phyloP scores from a whole-genome alignment of 345 rosid species.

The Streptanthus diversifolius region DNA sequence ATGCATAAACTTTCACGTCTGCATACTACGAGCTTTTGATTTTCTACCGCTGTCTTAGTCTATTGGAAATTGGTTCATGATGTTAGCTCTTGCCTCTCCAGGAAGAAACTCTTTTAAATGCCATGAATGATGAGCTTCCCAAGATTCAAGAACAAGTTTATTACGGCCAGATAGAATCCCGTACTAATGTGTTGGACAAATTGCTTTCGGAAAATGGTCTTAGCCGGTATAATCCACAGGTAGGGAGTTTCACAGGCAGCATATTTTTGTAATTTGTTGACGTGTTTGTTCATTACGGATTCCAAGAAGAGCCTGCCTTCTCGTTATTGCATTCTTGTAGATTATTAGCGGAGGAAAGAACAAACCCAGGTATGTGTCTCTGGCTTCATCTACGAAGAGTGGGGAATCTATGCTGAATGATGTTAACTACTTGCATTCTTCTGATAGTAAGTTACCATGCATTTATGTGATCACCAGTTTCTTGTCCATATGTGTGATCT shows the following conservation, averaged over 20 bases:
- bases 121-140: conserved; percentile 94
- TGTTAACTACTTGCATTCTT: conserved; percentile 81
- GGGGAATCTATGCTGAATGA: conserved; percentile 61
- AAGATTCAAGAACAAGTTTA: conserved; percentile 97
- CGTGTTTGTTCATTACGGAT: not conserved
- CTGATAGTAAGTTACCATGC: conserved; percentile 57
- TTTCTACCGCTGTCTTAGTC: not conserved
- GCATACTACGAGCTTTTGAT: conserved; percentile 16
- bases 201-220: conserved; percentile 79
- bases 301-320: conserved; percentile 15
- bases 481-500: conserved; percentile 14
- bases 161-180: conserved; percentile 81
- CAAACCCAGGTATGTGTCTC: conserved; percentile 65
- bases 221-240: conserved; percentile 95
- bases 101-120: conserved; percentile 78
- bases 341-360: conserved; percentile 59
- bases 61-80: conserved; percentile 14
- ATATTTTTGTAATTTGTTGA: not conserved
- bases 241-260: conserved; percentile 27
- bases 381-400: conserved; percentile 53
- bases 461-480: conserved; percentile 16
- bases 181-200: conserved; percentile 81
- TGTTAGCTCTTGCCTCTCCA: conserved; percentile 37
- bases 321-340: conserved; percentile 42
- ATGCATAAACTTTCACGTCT: conserved; percentile 9